Evolutionary conservation across 2,329 filamentous ascomycete genomes (phyloP).

Genomic region (Harringtonia aguacate): DNA sequence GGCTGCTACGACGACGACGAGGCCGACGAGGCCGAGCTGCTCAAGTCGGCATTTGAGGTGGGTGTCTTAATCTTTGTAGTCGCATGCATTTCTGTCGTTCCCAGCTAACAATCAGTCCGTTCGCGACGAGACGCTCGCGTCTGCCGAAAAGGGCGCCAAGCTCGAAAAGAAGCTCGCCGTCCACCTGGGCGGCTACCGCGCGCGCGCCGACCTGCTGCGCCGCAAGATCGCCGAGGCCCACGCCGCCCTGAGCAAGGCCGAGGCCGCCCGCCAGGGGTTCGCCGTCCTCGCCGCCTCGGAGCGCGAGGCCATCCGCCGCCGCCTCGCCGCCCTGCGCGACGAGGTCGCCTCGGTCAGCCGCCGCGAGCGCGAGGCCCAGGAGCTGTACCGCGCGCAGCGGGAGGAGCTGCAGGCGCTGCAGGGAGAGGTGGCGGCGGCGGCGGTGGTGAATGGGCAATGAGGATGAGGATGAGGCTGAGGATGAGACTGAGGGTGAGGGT

Average conservation of each 20-base stretch:
- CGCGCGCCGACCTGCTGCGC: conserved; percentile 68
- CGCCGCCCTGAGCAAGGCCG: conserved; percentile 63
- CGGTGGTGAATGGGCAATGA: neutral
- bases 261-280: conserved; percentile 57
- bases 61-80: conserved; percentile 18
- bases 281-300: conserved; percentile 69
- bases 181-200: conserved; percentile 82
- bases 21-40: conserved; percentile 51
- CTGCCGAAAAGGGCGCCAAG: conserved; percentile 73
- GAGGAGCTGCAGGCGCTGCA: conserved; percentile 63
- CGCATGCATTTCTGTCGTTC: neutral
- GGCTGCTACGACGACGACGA: conserved; percentile 71
- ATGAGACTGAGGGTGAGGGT: no score
- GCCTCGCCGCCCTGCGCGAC: conserved; percentile 66
- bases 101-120: conserved; percentile 39
- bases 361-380: conserved; percentile 83
- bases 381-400: conserved; percentile 64
- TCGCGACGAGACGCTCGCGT: conserved; percentile 60
- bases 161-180: conserved; percentile 87
- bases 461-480: no score
- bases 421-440: neutral
- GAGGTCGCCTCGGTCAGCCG: conserved; percentile 73
- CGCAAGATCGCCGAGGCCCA: conserved; percentile 70
- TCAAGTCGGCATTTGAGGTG: conserved; percentile 66
- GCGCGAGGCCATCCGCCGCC: conserved; percentile 59